These are phyloP conservation scores for Magnusiomyces tetraspermus DNA, from an alignment of 1,139 yeast genomes.

Conservation along the genomic window DNA sequence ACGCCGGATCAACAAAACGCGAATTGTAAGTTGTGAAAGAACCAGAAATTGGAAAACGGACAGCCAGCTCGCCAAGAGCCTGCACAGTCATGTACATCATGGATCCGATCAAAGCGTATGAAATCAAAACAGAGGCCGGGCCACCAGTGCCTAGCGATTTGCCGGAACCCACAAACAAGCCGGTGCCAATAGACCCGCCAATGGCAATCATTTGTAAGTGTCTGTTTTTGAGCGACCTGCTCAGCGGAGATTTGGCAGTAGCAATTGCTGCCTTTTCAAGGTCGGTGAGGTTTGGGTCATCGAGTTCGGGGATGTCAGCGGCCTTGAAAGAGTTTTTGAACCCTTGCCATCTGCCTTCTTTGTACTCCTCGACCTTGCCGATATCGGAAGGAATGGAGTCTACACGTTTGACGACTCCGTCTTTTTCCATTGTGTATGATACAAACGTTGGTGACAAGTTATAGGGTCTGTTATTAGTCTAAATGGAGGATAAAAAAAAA, in stretches of 20 bases:
- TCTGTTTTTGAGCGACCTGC: conserved; percentile 51
- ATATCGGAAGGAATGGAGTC: too few species aligned
- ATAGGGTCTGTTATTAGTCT: background rate
- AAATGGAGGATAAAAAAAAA: background rate
- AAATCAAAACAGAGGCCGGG: conserved; percentile 63
- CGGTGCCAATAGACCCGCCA: conserved; percentile 72
- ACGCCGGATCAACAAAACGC: conserved; percentile 57
- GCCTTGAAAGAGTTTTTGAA: conserved; percentile 27
- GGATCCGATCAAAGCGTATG: conserved; percentile 54
- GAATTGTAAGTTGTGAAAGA: conserved; percentile 61
- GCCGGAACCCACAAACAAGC: conserved; percentile 61
- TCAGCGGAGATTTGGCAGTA: conserved; percentile 31
- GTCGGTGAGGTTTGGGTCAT: conserved; percentile 20
- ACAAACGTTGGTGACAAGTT: background rate
- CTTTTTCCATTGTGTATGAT: conserved; percentile 4
- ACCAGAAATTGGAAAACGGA: conserved; percentile 63
- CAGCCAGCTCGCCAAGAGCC: conserved; percentile 69
- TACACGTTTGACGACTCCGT: background rate
- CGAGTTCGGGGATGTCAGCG: conserved; percentile 18
- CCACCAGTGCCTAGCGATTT: conserved; percentile 49
- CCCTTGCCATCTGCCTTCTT: conserved; percentile 20
- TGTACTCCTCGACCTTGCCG: background rate
- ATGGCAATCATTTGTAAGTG: too few species aligned
- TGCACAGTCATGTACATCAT: conserved; percentile 60
- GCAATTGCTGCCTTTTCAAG: conserved; percentile 23